These are phyloP conservation scores for Podaxis mareebaensis DNA, from an alignment of 768 basidiomycete genomes.

Conservation along the genomic window DNA sequence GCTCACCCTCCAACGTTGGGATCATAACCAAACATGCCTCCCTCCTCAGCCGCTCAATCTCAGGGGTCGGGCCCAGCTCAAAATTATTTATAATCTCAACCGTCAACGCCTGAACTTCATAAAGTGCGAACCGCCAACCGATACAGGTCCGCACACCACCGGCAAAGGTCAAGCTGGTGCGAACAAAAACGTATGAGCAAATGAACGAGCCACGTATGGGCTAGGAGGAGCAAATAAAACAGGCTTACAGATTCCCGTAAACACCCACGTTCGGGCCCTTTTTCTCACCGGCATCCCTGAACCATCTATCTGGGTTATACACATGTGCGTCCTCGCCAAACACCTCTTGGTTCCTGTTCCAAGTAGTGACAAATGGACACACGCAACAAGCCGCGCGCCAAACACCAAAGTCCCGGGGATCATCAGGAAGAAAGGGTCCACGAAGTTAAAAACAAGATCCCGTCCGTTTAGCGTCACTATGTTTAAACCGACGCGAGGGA, in stretches of 20 bases:
- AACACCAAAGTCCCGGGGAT: not conserved
- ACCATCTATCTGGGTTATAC: slow-evolving; percentile 54
- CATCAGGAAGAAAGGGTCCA: not conserved
- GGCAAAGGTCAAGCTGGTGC: slow-evolving; percentile 44
- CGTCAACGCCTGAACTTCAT: slow-evolving; percentile 58
- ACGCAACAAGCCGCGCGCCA: not conserved
- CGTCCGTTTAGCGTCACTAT: not conserved
- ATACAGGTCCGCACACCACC: slow-evolving; percentile 49
- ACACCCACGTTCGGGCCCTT: slow-evolving; percentile 46
- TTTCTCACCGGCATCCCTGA: slow-evolving; percentile 35
- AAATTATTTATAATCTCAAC: slow-evolving; percentile 62
- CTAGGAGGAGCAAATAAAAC: not conserved
- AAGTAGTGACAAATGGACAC: not conserved
- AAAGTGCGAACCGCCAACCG: slow-evolving; percentile 52
- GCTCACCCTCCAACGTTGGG: slow-evolving; percentile 47
- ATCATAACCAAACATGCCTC: slow-evolving; percentile 50
- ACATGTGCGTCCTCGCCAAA: slow-evolving; percentile 49
- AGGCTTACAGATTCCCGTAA: slow-evolving; percentile 46
- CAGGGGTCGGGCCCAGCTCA: slow-evolving; percentile 46
- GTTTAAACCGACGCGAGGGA: not conserved
- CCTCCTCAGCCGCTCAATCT: slow-evolving; percentile 39
- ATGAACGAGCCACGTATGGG: not conserved
- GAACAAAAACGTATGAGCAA: not conserved
- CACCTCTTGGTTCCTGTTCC: slow-evolving; percentile 36
- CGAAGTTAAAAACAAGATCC: not conserved